Base-by-base conservation (phyloP, 495 filamentous ascomycete species). In the Lepraria neglecta region DNA sequence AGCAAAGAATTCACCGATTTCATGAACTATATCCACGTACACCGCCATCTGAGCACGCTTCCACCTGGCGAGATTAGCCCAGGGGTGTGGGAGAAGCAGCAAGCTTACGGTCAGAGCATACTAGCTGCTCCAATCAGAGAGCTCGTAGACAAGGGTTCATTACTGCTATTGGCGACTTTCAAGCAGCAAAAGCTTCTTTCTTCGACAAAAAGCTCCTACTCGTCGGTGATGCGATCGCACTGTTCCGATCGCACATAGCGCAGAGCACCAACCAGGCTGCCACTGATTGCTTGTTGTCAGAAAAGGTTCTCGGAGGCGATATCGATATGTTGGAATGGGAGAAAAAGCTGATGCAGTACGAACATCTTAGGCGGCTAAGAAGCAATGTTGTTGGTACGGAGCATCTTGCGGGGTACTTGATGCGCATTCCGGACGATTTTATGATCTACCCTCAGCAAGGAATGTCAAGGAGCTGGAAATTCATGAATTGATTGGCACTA, bases 211-310 rank as follows among this genome's bases (percentile, higher is more conserved):
- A 77, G 65, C 73, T 84, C 3, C 68, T 83, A 27, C 66, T 84
- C 28, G 71, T 84, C 4, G 82, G 82, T 12, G 82, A 85, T 67
- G 81, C 82, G 38, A 61, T 84, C 14, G 79, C 79, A 0, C 75
- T 76, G 2, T 81, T 85, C 60, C 70, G 81, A 12, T 82, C 82
- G 24, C 81, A 84, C 60, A 82, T 78, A 3, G 78, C 76, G 7
- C 77, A 75, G 1, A 75, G 75, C 44, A 80, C 77, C 11, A 75
- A 72, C n/a, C 80, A 83, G 65, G 77, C 73, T 17, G 78, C 78
- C 3, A 73, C 74, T 43, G 72, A 80, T 65, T 75, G 75, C 0
- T 69, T 79, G 66, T 24, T 74, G 11, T 73, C 78, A 48, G 31
- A 56, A 11, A 56, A 56, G 24, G 33, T 42, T 15, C 35, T 56